These are phyloP conservation scores for Anthracocystis walkeri DNA, from an alignment of 1,284 basidiomycete genomes.

Conservation along the genomic window DNA sequence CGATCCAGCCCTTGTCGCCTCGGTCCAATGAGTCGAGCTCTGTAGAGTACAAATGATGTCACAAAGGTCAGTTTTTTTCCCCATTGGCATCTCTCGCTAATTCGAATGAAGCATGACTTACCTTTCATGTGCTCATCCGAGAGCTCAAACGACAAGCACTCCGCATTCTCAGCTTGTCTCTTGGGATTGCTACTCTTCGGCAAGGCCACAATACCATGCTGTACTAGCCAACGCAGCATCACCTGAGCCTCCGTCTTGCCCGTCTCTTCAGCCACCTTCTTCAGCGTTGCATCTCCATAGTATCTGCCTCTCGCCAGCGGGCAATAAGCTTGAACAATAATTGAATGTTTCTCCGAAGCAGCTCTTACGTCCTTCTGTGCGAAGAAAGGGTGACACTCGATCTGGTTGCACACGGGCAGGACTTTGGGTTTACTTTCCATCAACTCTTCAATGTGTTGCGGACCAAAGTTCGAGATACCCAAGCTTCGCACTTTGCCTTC, in stretches of 20 bases:
- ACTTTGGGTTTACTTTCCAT: constrained; percentile 49
- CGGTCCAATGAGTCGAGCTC: constrained; percentile 40
- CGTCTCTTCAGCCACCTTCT: constrained; percentile 72
- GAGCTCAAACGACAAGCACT: constrained; percentile 80
- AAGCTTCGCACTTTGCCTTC: constrained; percentile 69
- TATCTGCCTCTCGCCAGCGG: constrained; percentile 82
- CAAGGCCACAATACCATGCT: constrained; percentile 70
- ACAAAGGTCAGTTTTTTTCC: neutral
- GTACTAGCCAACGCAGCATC: constrained; percentile 80
- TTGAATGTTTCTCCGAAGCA: constrained; percentile 79
- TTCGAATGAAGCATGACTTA: neutral
- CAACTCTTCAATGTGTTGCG: constrained; percentile 51
- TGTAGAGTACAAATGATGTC: neutral
- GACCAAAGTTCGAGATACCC: constrained; percentile 74
- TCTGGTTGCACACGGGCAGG: constrained; percentile 58
- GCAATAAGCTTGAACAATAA: constrained; percentile 83
- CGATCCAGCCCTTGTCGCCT: constrained; percentile 45
- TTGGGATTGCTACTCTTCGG: constrained; percentile 73
- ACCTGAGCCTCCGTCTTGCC: constrained; percentile 79
- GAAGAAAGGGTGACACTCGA: constrained; percentile 60
- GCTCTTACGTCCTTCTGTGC: constrained; percentile 76
- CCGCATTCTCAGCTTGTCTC: constrained; percentile 79
- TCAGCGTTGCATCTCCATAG: constrained; percentile 44
- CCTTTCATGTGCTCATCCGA: constrained; percentile 75
- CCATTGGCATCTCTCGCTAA: neutral